These are phyloP conservation scores for Poronia punctata DNA, from an alignment of 495 filamentous ascomycete species.

Conservation along the genomic window DNA sequence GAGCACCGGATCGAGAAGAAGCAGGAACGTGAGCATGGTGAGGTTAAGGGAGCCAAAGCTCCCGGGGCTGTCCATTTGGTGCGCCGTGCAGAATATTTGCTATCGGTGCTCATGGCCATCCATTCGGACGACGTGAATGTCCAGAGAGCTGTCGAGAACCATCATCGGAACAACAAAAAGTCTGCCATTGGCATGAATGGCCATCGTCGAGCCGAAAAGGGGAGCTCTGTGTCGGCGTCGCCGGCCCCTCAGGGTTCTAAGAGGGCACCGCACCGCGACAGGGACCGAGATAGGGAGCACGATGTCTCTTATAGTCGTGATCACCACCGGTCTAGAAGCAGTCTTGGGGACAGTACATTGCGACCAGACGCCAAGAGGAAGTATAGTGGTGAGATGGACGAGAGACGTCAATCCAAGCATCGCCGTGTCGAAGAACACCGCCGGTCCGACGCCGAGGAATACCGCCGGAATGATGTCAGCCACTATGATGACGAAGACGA, in stretches of 20 bases:
- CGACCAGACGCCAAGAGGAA: constrained; percentile 41
- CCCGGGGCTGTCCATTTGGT: constrained; percentile 95
- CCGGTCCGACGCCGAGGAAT: constrained; percentile 17
- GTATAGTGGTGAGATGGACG: constrained; percentile 27
- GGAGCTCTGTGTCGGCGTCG: constrained; percentile 50
- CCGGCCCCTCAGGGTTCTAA: constrained; percentile 45
- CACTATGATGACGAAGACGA: constrained; percentile 34
- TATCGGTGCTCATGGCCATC: constrained; percentile 80
- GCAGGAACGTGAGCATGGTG: constrained; percentile 73
- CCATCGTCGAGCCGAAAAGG: constrained; percentile 41
- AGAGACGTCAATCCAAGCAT: constrained; percentile 27
- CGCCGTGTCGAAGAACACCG: constrained; percentile 28
- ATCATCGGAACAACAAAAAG: constrained; percentile 80
- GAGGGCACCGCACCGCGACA: constrained; percentile 33
- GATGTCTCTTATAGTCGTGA: constrained; percentile 33
- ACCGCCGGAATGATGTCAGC: constrained; percentile 12
- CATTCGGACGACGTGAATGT: constrained; percentile 62
- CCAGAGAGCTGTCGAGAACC: constrained; percentile 79
- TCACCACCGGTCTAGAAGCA: constrained; percentile 43
- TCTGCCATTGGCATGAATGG: constrained; percentile 36
- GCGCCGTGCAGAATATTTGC: constrained; percentile 85
- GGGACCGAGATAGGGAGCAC: constrained; percentile 32
- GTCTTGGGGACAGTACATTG: constrained; percentile 36
- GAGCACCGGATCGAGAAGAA: constrained; percentile 98
- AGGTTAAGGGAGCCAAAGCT: constrained; percentile 75